Percentiles rank a stretch among this genome's conserved stretches.
Evolutionary conservation across 345 rosid genomes (phyloP).

Genomic region (Atalantia buxifolia): DNA sequence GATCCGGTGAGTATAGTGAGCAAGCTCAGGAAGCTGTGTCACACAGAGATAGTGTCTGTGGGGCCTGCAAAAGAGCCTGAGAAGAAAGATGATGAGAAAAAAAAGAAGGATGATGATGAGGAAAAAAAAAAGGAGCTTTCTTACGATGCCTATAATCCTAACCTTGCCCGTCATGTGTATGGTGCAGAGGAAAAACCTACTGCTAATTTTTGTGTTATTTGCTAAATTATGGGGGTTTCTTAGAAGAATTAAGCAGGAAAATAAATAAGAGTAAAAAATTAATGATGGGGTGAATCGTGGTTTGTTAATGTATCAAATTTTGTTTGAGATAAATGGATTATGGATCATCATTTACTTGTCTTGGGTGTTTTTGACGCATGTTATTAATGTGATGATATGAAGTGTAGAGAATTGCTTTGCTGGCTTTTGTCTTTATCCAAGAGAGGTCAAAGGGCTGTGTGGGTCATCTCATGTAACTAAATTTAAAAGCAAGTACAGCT

Average conservation of each 20-base stretch:
- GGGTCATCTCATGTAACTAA: background rate
- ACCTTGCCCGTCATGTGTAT: too few species aligned
- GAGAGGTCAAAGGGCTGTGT: background rate
- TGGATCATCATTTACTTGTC: background rate
- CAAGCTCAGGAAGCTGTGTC: conserved; percentile 51
- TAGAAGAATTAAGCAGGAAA: background rate
- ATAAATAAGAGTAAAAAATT: background rate
- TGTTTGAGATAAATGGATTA: background rate
- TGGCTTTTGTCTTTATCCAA: background rate
- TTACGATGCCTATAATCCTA: conserved; percentile 1
- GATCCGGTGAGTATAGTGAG: conserved; percentile 40
- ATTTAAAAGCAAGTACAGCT: too few species aligned
- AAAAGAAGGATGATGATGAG: conserved; percentile 24
- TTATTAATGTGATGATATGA: background rate
- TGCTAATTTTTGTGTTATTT: conserved; percentile 41
- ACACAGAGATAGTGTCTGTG: conserved; percentile 42
- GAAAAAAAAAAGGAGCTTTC: background rate
- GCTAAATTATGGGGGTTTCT: background rate
- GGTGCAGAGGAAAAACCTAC: too few species aligned
- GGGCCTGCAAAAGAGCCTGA: conserved; percentile 58
- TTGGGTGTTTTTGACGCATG: background rate
- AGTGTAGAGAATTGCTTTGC: background rate
- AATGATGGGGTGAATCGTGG: background rate
- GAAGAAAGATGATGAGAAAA: conserved; percentile 45
- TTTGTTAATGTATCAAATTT: background rate